phyloP scores from a whole-genome alignment of 768 basidiomycete genomes.

The Dioszegia hungarica region DNA sequence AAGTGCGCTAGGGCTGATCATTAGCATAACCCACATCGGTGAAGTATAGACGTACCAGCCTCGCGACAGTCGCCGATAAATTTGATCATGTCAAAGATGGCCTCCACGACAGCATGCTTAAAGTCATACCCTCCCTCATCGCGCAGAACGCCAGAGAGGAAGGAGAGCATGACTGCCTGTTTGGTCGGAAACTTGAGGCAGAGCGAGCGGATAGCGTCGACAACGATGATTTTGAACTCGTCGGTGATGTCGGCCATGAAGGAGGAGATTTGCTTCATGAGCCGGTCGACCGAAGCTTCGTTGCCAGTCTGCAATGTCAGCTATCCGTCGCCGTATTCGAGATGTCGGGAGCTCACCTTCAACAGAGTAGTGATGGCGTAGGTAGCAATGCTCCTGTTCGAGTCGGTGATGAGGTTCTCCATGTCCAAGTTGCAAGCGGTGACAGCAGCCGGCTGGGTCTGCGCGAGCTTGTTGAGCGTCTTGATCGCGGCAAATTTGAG shows the following conservation, averaged over 20 bases:
- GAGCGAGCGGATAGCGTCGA: slow-evolving; percentile 94
- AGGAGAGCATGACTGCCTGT: slow-evolving; percentile 92
- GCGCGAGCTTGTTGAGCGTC: slow-evolving; percentile 81
- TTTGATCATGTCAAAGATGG: slow-evolving; percentile 99
- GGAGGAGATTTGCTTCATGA: slow-evolving; percentile 98
- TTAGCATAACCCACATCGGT: too few species aligned
- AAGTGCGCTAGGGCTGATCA: slow-evolving; percentile 78
- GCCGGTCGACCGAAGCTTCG: slow-evolving; percentile 94
- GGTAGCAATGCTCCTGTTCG: slow-evolving; percentile 92
- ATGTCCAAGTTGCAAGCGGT: slow-evolving; percentile 92
- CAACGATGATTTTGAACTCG: slow-evolving; percentile 99
- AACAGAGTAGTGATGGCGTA: slow-evolving; percentile 97
- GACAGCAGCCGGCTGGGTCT: slow-evolving; percentile 79
- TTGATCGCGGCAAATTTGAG: slow-evolving; percentile 97
- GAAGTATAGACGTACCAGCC: slow-evolving; percentile 59
- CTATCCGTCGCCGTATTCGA: neutral
- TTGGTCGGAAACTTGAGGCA: slow-evolving; percentile 98
- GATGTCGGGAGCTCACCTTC: slow-evolving; percentile 61
- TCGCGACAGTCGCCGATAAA: slow-evolving; percentile 94
- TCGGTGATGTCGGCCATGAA: slow-evolving; percentile 99
- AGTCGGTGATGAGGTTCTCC: slow-evolving; percentile 90
- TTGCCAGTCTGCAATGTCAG: slow-evolving; percentile 72
- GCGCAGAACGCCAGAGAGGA: slow-evolving; percentile 91
- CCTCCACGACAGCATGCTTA: slow-evolving; percentile 97
- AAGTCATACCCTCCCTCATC: slow-evolving; percentile 99